Evolutionary conservation across 306 rosid species (phyloP), one percentile per base, ranked within the genome.

Genomic region (Gynostemma pentaphyllum): DNA sequence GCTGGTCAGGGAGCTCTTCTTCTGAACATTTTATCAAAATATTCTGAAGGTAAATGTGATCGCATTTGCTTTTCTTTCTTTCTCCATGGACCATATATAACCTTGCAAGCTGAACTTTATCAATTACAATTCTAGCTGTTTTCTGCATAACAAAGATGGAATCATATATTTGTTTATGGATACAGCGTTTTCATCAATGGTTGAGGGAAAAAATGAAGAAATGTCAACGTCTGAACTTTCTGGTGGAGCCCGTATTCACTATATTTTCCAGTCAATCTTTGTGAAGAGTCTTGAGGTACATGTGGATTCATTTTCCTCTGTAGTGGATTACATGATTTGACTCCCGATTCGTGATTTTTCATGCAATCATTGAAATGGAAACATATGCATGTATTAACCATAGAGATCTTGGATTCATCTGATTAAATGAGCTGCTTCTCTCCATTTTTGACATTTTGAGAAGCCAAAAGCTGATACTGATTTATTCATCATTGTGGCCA

Each of bases 1-100:
- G 95, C 95, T 73, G 96, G 95, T 68, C 99, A 94, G 77, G 97
- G 99, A 65, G 95, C 96, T 68, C 94, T 94, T 76, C 94, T 94
- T 55, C 82, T 94, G 70, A 88, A 94, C 75, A 86, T 94, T 75
- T 96, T 94, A 75, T 86, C 99, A 37, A 94, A 94, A 73, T 94
- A 84, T 52, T 79, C 81, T 68, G 97, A 94, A 82, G 99, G 99
- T 94, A 76, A 67, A 9, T 71, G 72, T 65, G 36, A 30, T 30
- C 21, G 54, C 67, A 55, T 54, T 52, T 22, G 51, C 41, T 61
- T 45, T 45, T 13, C 66, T 48, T 29, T 30, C 51, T 39, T 62
- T 78, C 74, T 52, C 24, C 66, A 64, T 54, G 48, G 10, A 9
- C 24, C 66, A 64, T 54, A 42, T 14, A 9, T 32, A 46, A 52